These are phyloP conservation scores for Kitagawia praeruptora DNA, from an alignment of 129 eudicot species.

Conservation along the genomic window DNA sequence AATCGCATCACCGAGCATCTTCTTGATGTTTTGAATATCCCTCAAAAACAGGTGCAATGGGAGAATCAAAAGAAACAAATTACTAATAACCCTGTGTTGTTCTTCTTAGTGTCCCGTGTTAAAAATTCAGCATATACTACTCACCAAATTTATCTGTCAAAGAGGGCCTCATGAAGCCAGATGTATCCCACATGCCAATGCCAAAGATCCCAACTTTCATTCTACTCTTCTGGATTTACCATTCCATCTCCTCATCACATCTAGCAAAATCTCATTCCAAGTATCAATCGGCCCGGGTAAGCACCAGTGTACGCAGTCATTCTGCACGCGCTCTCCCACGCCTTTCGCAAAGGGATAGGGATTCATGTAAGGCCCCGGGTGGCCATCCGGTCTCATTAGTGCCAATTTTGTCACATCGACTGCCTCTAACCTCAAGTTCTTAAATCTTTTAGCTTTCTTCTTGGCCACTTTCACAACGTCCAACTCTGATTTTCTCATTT, in stretches of 20 bases:
- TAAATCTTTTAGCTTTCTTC: conserved; percentile 13
- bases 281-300: conserved; percentile 89
- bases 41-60: not conserved
- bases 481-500: conserved; percentile 66
- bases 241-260: conserved; percentile 62
- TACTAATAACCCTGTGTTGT: not conserved
- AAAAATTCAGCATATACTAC: not conserved
- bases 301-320: conserved; percentile 98
- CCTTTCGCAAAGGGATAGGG: conserved; percentile 87
- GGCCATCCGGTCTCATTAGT: conserved; percentile 79
- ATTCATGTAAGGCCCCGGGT: conserved; percentile 86
- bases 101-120: not conserved
- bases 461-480: conserved; percentile 49
- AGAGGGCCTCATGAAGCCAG: not conserved
- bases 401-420: conserved; percentile 74
- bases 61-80: conserved; percentile 3
- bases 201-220: not conserved
- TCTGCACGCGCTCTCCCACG: conserved; percentile 48
- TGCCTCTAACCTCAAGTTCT: conserved; percentile 44
- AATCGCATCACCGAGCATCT: not conserved
- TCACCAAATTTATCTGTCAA: not conserved
- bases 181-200: not conserved
- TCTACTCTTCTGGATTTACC: conserved; percentile 5
- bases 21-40: not conserved
- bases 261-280: conserved; percentile 92